A percentile compares a stretch with the other conserved stretches of the same genome.
phyloP scores from a whole-genome alignment of 2,329 filamentous ascomycete species.

The Nakataea oryzae region DNA sequence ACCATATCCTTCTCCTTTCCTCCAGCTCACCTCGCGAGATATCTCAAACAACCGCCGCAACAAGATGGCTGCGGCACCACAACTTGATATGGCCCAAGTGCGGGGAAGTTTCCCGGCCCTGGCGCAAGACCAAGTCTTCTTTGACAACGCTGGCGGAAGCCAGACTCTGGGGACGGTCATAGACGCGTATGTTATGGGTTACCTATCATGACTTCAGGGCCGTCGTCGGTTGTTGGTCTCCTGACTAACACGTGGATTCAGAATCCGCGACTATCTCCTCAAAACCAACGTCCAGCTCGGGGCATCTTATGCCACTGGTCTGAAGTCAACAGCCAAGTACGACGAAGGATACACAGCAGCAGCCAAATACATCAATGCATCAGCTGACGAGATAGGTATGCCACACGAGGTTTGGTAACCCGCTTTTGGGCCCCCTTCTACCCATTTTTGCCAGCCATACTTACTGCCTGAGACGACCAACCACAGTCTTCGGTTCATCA shows the following conservation, averaged over 20 bases:
- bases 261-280: conserved; percentile 55
- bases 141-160: conserved; percentile 72
- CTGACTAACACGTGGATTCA: conserved; percentile 17
- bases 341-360: conserved; percentile 50
- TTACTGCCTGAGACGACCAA: neutral
- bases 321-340: conserved; percentile 49
- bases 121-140: conserved; percentile 51
- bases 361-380: conserved; percentile 61
- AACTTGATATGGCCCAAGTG: conserved; percentile 41
- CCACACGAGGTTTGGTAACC: neutral
- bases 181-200: conserved; percentile 39
- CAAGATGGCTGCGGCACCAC: neutral
- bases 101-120: conserved; percentile 60
- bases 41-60: neutral
- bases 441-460: neutral
- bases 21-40: neutral
- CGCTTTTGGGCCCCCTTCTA: neutral
- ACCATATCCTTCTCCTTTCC: neutral
- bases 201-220: neutral
- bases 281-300: conserved; percentile 67
- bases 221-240: neutral
- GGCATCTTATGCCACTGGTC: conserved; percentile 53
- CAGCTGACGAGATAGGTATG: conserved; percentile 51
- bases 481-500: conserved; percentile 55
- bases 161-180: conserved; percentile 59